phyloP scores from a whole-genome alignment of 306 rosid species.

The Malus sylvestris region DNA sequence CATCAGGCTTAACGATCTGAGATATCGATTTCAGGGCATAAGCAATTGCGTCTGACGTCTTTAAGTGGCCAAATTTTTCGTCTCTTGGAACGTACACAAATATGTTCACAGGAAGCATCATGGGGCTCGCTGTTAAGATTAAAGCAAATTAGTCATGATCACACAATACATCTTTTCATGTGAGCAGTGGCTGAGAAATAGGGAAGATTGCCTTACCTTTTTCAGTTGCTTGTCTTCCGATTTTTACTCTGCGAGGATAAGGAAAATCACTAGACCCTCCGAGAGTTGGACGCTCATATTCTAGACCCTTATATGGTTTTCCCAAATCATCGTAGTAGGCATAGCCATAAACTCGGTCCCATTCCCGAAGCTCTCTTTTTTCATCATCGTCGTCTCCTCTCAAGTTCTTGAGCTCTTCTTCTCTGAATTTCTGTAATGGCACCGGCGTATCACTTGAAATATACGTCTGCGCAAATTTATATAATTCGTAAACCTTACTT shows the following conservation, averaged over 20 bases:
- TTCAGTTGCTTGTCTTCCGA: slow-evolving; percentile 43
- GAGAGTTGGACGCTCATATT: slow-evolving; percentile 48
- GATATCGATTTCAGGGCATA: slow-evolving; percentile 52
- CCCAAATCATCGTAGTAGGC: slow-evolving; percentile 71
- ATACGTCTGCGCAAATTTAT: slow-evolving; percentile 37
- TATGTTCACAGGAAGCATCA: slow-evolving; percentile 32
- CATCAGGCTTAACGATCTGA: slow-evolving; percentile 50
- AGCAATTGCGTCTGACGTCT: slow-evolving; percentile 68
- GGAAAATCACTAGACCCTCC: slow-evolving; percentile 61
- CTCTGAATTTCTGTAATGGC: slow-evolving; percentile 40
- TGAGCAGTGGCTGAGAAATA: neutral
- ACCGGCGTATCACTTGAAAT: slow-evolving; percentile 60
- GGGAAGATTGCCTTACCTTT: slow-evolving; percentile 28
- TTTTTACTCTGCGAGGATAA: slow-evolving; percentile 79
- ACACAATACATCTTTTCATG: neutral
- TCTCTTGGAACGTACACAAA: slow-evolving; percentile 81
- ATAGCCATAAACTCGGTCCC: slow-evolving; percentile 70
- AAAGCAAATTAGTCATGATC: neutral
- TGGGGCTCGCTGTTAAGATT: slow-evolving; percentile 48
- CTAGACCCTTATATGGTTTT: slow-evolving; percentile 26
- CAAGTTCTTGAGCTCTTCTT: slow-evolving; percentile 41
- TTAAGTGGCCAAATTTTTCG: slow-evolving; percentile 79
- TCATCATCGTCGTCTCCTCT: slow-evolving; percentile 53
- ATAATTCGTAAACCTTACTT: neutral
- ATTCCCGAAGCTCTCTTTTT: slow-evolving; percentile 50